Base-by-base conservation (phyloP, 768 basidiomycete genomes). In the Piloderma croceum region DNA sequence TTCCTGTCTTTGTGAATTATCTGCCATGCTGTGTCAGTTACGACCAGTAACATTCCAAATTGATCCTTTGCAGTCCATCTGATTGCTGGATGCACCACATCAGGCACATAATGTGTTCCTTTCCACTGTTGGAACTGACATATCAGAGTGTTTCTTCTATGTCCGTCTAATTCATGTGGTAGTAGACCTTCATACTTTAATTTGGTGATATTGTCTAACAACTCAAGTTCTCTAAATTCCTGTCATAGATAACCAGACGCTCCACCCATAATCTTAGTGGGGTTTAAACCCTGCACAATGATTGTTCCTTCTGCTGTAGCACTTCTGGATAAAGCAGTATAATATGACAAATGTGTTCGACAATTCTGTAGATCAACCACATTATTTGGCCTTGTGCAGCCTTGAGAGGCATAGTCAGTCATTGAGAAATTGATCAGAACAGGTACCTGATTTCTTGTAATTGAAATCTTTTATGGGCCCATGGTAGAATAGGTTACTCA, bases 401-500 rank as follows among this genome's bases (percentile, higher is more conserved):
- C 53, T 36, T 59, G 57, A 13, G 49, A 49, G 6, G 49, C 44
- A 49, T 54, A 59, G 42, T 60, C 60, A 7, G 56, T 60, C 54
- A 61, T 62, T 22, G 53, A 37, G 52, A 63, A 67, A 39, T 53
- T 63, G 52, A 17, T 24, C 31, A 39, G 56, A 31, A 48, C 57
- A 41, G 38, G 19, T 3, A 61, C 56, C 44, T 63, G 61, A 11
- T 25, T 18, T 7, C 56, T 18, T 5, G 17, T 20, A 11, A 62
- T 37, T 10, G 7, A 40, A 9, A 52, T 39, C 10, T 20, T n/a
- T n/a, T n/a, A n/a, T n/a, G n/a, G n/a, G n/a, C n/a, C n/a, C n/a
- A n/a, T n/a, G n/a, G n/a, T n/a, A n/a, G n/a, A n/a, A n/a, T n/a
- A n/a, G n/a, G n/a, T n/a, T n/a, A n/a, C n/a, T n/a, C n/a, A n/a